Evolutionary conservation across 176 grass and related monocot genomes (phyloP).

Genomic region (Carex myosuroides): DNA sequence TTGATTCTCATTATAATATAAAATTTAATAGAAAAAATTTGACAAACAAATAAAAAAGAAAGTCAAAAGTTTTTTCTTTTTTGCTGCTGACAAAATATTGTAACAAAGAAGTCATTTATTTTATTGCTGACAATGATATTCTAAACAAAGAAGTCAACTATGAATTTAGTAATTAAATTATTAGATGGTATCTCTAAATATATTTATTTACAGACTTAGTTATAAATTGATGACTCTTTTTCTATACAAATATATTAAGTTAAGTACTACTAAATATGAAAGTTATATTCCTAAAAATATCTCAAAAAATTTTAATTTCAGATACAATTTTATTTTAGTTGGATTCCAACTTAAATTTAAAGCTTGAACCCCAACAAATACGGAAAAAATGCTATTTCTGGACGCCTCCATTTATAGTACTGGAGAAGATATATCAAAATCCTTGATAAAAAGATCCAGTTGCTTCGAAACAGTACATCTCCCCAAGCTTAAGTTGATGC

Average conservation of each 20-base stretch:
- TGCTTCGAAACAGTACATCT: background rate
- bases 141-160: background rate
- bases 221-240: background rate
- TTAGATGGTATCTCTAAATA: background rate
- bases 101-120: too few species aligned
- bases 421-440: background rate
- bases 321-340: background rate
- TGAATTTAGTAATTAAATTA: background rate
- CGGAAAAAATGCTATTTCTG: background rate
- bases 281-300: background rate
- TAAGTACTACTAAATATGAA: background rate
- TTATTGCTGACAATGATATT: background rate
- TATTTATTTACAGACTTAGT: background rate
- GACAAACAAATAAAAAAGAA: too few species aligned
- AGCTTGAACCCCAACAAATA: background rate
- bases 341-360: too few species aligned
- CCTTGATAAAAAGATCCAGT: background rate
- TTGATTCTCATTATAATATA: too few species aligned
- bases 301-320: background rate
- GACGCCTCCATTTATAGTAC: background rate
- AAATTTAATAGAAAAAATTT: too few species aligned
- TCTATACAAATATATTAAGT: background rate
- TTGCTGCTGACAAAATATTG: too few species aligned
- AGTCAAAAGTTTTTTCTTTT: too few species aligned
- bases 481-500: too few species aligned